Base-by-base conservation (phyloP, 2,329 filamentous ascomycete species). In the Aquanectria penicillioides region DNA sequence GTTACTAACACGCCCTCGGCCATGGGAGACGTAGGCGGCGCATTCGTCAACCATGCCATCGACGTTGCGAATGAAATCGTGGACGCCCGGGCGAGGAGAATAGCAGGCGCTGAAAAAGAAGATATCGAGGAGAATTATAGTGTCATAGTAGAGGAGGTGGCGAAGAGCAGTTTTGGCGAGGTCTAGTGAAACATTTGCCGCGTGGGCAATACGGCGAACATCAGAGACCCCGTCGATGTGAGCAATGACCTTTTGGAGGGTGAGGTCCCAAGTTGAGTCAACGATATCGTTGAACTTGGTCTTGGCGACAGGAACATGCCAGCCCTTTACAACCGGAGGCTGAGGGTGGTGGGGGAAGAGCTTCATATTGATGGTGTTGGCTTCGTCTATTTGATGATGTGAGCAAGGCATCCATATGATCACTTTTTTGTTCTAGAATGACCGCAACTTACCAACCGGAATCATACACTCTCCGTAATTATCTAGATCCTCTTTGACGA, bases 381-480 rank as follows among this genome's bases (percentile, higher is more conserved):
- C 89, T 66, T 97, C 93, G 75, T 97, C 93, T 93, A 52, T 15
- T 26, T 25, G 18, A 10, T 28, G 1, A 25, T 7, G 18, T 69
- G 3, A 69, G 59, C 38, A 23, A 34, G 23, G 5, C 10, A 29
- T 29, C 12, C 34, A 6, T 17, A 23, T 17, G 8, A n/a, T 12
- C 12, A 28, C 5, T 2, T 6, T n/a, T 23, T 13, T 10, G 1
- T 7, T 10, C 7, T 4, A 18, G 26, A 22, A 4, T 6, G 6
- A 8, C 9, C 11, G 15, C 34, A 13, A 80, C 86, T 63, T 79
- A 94, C 92, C 92, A 63, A 97, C 94, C 0, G 94, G 94, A 70
- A 97, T 97, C 94, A 97, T 97, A 82, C 94, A 97, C 79, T 99
- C 95, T 72, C 92, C 94, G 72, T 97, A 99, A 69, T 96, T 96